Evolutionary conservation across 2,329 filamentous ascomycete genomes (phyloP).

Genomic region (Calonectria montana): DNA sequence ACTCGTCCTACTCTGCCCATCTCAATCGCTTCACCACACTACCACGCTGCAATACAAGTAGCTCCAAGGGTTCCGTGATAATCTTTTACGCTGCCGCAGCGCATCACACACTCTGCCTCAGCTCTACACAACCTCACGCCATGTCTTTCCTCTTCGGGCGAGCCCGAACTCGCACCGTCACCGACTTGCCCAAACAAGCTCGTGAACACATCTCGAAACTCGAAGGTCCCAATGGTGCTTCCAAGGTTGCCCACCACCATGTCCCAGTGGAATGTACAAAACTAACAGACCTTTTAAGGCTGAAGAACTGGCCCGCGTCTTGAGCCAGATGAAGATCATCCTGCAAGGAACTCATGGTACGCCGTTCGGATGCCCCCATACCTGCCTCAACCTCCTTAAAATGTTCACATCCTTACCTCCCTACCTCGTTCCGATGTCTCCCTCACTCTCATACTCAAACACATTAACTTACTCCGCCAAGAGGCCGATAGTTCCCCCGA

Average conservation of each 20-base stretch:
- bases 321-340: conserved; percentile 91
- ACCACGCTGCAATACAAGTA: neutral
- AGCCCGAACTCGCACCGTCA: conserved; percentile 61
- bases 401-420: neutral
- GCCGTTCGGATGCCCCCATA: conserved; percentile 27
- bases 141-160: conserved; percentile 70
- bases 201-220: conserved; percentile 65
- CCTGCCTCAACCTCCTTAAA: neutral
- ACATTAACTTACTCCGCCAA: conserved; percentile 50
- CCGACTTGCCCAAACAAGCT: conserved; percentile 67
- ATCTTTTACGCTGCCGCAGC: neutral
- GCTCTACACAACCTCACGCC: conserved; percentile 9
- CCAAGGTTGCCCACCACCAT: conserved; percentile 55
- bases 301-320: conserved; percentile 87
- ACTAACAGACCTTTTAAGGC: conserved; percentile 61
- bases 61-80: neutral
- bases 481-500: conserved; percentile 89
- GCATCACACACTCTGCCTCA: neutral
- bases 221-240: conserved; percentile 59
- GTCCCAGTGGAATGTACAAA: neutral
- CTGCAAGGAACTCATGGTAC: conserved; percentile 93
- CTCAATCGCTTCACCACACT: conserved; percentile 5
- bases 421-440: neutral
- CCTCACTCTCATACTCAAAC: neutral
- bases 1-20: neutral